Evolutionary conservation across 805 yeast genomes (phyloP), one percentile per base, ranked within the genome.

Genomic region (Pichia exigua): DNA sequence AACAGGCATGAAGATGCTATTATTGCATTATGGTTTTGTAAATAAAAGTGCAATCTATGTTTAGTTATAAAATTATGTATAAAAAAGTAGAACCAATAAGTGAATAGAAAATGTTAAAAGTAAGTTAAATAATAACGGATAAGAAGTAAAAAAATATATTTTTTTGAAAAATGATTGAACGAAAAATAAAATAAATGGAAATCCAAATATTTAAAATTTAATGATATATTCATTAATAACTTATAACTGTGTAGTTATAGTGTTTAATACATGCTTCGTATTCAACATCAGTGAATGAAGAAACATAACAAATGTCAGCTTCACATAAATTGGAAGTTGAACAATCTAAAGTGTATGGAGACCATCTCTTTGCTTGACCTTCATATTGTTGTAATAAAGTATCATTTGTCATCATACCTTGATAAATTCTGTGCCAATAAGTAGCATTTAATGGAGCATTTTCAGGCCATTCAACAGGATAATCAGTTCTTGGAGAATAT

Each of bases 401-500:
- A 38, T 71, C 67, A 57, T 76, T 67, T 45, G 64, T 60, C 44
- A 71, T 68, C 56, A 83, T 70, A 40, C 67, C 65, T 28, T 68
- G 64, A 4, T 83, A 77, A 18, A 81, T 83, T 27, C 56, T 48
- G 60, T 82, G 81, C 89, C 89, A 82, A 71, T 82, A 83, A 18
- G 81, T 75, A 20, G 81, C 89, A 60, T 83, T 83, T 60, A 83
- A 73, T 13, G 88, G 85, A 17, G 83, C 70, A 12, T 64, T 58
- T 13, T 49, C 56, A 18, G 88, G 87, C 90, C 90, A 84, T 17
- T 69, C 61, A 13, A 78, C 69, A 49, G 76, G 78, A 54, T 80
- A 83, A 2, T 72, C 68, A 2, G 76, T 81, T 64, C 91, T 74
- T 1, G 88, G 80, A 47, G 83, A 77, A 65, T 85, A 85, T 56